phyloP scores from a whole-genome alignment of 441 rosid genomes.

The Gossypium trilobum region DNA sequence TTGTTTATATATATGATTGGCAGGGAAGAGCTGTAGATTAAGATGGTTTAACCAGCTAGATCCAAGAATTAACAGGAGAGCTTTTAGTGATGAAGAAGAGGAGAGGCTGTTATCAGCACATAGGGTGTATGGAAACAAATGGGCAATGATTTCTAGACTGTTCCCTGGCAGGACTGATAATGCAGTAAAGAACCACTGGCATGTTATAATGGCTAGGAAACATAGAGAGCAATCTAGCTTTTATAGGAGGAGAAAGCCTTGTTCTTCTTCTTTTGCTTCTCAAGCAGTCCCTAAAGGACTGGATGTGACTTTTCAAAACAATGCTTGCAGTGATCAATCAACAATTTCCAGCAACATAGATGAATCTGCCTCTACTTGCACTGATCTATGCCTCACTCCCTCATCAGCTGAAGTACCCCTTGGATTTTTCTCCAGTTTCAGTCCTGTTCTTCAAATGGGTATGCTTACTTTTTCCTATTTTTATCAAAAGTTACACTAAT shows the following conservation, averaged over 20 bases:
- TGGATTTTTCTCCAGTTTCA: conserved; percentile 21
- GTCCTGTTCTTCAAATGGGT: conserved; percentile 19
- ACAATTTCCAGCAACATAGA: conserved; percentile 36
- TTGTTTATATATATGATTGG: neutral
- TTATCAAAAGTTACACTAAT: no score
- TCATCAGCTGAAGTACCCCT: conserved; percentile 31
- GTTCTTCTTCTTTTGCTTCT: conserved; percentile 14
- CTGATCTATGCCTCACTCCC: conserved; percentile 53
- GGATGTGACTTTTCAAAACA: conserved; percentile 17
- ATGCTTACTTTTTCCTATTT: neutral
- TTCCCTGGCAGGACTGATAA: conserved; percentile 96
- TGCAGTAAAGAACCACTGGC: conserved; percentile 98
- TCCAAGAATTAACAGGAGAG: conserved; percentile 79
- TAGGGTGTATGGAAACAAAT: conserved; percentile 72
- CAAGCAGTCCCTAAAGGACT: conserved; percentile 6
- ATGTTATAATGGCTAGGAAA: conserved; percentile 85
- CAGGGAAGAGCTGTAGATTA: conserved; percentile 90
- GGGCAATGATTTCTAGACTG: conserved; percentile 87
- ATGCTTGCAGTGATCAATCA: conserved; percentile 37
- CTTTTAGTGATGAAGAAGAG: conserved; percentile 81
- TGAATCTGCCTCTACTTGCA: conserved; percentile 50
- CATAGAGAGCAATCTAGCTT: conserved; percentile 65
- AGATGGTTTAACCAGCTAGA: conserved; percentile 97
- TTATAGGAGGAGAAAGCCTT: conserved; percentile 41
- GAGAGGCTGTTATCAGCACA: conserved; percentile 72